These are phyloP conservation scores for Geosiphon pyriformis DNA, from an alignment of 192 early-diverging fungal species.

Conservation along the genomic window DNA sequence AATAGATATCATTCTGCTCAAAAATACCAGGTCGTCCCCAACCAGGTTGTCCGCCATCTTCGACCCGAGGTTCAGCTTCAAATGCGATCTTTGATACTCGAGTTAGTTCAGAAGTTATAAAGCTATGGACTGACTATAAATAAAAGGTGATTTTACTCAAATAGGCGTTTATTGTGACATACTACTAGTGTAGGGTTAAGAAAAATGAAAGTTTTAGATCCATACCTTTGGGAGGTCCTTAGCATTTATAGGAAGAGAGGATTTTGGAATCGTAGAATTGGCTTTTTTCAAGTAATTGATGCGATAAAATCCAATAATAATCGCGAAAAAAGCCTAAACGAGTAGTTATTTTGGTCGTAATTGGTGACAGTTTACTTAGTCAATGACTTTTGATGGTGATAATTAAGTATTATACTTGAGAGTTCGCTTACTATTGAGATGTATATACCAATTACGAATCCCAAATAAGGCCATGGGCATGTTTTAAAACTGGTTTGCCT, in stretches of 20 bases:
- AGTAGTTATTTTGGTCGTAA: not conserved
- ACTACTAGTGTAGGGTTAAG: not conserved
- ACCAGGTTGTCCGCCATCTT: conserved; percentile 44
- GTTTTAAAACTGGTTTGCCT: not conserved
- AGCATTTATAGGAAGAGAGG: conserved; percentile 41
- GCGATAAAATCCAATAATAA: conserved; percentile 46
- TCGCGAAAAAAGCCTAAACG: conserved; percentile 41
- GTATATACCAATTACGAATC: not conserved
- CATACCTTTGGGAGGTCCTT: conserved; percentile 47
- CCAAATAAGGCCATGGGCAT: not conserved
- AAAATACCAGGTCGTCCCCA: conserved; percentile 46
- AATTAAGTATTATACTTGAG: not conserved
- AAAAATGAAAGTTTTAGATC: not conserved
- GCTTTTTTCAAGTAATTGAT: conserved; percentile 41
- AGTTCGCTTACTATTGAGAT: not conserved
- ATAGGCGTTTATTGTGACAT: not conserved
- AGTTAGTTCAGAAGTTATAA: conserved; percentile 40
- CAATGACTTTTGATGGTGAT: not conserved
- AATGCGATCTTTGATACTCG: conserved; percentile 34
- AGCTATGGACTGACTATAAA: conserved; percentile 34
- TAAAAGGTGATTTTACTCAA: not conserved
- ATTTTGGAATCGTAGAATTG: conserved; percentile 48
- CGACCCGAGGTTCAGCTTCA: conserved; percentile 35
- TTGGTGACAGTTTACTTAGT: not conserved
- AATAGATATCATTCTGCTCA: conserved; percentile 6